Percentiles rank a stretch among this genome's conserved stretches.
Conservation (phyloP, 257 asterid genomes). For the Knoxia roxburghii region DNA sequence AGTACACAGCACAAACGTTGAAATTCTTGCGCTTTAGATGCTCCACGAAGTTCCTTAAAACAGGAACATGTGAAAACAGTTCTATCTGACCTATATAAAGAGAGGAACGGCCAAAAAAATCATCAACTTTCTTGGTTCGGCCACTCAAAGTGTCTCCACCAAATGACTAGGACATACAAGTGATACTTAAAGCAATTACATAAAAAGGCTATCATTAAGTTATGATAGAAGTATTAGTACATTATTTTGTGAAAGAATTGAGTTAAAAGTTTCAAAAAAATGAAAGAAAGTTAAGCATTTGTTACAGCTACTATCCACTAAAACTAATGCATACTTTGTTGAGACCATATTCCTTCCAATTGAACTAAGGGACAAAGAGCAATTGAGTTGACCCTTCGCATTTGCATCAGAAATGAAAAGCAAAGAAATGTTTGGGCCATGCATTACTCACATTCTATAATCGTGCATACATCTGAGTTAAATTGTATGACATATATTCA, state of each 20-base stretch:
- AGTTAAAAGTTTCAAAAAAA: not conserved
- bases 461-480: not conserved
- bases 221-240: no score
- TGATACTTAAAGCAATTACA: not conserved
- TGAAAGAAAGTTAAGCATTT: no score
- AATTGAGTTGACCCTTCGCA: not conserved
- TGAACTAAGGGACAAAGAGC: not conserved
- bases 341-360: not conserved
- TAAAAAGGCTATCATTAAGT: not conserved
- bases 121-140: not conserved
- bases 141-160: not conserved
- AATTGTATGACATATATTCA: not conserved
- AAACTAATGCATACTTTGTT: not conserved
- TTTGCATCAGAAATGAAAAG: not conserved
- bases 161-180: not conserved
- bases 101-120: constrained; percentile 9
- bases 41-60: constrained; percentile 85
- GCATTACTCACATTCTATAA: not conserved
- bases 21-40: constrained; percentile 75
- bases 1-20: constrained; percentile 83
- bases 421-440: not conserved
- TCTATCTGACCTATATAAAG: constrained; percentile 77
- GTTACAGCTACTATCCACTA: no score
- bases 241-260: not conserved
- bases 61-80: constrained; percentile 93